phyloP scores from a whole-genome alignment of 768 basidiomycete species.

The Panaeolus papilionaceus region DNA sequence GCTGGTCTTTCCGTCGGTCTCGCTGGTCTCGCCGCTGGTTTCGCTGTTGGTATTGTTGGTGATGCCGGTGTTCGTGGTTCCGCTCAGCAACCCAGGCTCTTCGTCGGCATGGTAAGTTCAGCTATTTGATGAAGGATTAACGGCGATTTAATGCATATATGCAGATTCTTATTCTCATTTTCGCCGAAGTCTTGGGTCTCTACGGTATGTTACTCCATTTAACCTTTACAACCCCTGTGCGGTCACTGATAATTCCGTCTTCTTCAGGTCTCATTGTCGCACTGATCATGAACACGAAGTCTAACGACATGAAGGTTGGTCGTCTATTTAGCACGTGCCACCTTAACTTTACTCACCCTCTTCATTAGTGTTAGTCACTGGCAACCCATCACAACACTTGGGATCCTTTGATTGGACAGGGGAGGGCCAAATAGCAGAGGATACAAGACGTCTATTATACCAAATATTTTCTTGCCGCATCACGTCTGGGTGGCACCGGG shows the following conservation, averaged over 20 bases:
- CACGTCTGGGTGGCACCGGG: constrained; percentile 9
- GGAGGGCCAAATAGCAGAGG: not conserved
- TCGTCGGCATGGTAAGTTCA: constrained; percentile 85
- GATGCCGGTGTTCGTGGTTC: constrained; percentile 98
- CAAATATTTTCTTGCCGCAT: constrained; percentile 15
- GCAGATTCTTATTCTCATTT: constrained; percentile 97
- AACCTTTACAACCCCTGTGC: not conserved
- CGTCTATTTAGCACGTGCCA: no score
- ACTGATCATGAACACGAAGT: constrained; percentile 91
- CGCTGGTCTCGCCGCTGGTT: constrained; percentile 95
- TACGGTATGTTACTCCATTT: constrained; percentile 59
- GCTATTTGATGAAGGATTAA: not conserved
- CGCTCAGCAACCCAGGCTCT: constrained; percentile 93
- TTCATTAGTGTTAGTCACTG: not conserved
- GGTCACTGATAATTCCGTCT: constrained; percentile 19
- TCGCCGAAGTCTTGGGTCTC: constrained; percentile 91
- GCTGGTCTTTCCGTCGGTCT: constrained; percentile 89
- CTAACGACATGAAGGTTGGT: constrained; percentile 44
- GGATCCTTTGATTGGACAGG: constrained; percentile 3
- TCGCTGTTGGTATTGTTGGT: constrained; percentile 98
- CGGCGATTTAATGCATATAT: constrained; percentile 2
- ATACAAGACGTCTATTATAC: constrained; percentile 13
- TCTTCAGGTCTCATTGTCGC: constrained; percentile 83
- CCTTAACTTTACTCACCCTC: not conserved
- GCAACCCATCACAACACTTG: not conserved